phyloP scores from a whole-genome alignment of 768 basidiomycete species.

The Lentinula aciculospora region DNA sequence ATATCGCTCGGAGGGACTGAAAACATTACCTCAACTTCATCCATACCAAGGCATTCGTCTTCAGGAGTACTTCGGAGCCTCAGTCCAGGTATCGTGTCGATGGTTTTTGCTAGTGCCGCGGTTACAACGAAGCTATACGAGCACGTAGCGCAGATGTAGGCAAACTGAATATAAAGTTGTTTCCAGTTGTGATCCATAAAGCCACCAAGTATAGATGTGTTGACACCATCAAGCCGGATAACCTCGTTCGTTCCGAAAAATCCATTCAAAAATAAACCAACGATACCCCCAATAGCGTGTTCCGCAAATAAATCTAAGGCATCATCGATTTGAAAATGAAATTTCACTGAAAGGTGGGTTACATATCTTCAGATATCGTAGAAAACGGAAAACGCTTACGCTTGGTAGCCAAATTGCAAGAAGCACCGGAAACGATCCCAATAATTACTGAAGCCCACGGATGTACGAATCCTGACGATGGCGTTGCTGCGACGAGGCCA shows the following conservation, averaged over 20 bases:
- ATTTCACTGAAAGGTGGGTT: constrained; percentile 42
- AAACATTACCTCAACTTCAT: constrained; percentile 59
- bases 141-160: constrained; percentile 53
- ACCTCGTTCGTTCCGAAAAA: constrained; percentile 68
- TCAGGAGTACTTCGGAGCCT: constrained; percentile 46
- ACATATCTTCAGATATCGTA: neutral
- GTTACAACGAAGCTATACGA: constrained; percentile 60
- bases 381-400: constrained; percentile 31
- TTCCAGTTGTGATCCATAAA: constrained; percentile 76
- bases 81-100: constrained; percentile 57
- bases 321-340: constrained; percentile 71
- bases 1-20: neutral
- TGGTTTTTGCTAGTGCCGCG: constrained; percentile 48
- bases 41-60: constrained; percentile 60
- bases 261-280: constrained; percentile 68
- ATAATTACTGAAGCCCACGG: constrained; percentile 74
- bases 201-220: constrained; percentile 46
- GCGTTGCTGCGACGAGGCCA: constrained; percentile 85
- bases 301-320: constrained; percentile 90
- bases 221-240: constrained; percentile 66
- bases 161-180: constrained; percentile 75
- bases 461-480: constrained; percentile 77
- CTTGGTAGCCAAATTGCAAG: constrained; percentile 84
- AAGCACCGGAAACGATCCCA: constrained; percentile 65
- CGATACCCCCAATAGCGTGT: constrained; percentile 81